Percentiles rank a stretch among this genome's conserved stretches.
phyloP scores from a whole-genome alignment of 306 rosid species.

The Casuarina glauca region DNA sequence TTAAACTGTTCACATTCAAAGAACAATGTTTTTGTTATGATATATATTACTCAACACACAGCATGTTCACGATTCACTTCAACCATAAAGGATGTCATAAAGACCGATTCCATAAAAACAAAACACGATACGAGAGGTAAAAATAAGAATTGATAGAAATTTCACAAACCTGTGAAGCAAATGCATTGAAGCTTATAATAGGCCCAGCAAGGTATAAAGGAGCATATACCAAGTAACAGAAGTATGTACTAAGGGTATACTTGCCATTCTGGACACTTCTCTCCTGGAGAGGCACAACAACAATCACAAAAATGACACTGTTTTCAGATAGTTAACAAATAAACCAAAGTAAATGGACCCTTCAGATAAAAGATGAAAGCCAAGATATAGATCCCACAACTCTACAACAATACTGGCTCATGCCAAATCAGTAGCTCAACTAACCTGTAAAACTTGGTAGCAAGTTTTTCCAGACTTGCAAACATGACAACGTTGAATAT shows the following conservation, averaged over 20 bases:
- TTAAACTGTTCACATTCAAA: no score
- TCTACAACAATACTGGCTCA: slow-evolving; percentile 11
- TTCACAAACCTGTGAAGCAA: slow-evolving; percentile 84
- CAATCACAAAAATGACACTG: slow-evolving; percentile 29
- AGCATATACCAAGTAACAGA: slow-evolving; percentile 83
- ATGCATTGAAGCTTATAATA: slow-evolving; percentile 88
- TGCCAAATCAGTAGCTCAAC: slow-evolving; percentile 36
- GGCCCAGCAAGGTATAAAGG: slow-evolving; percentile 96
- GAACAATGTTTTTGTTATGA: no score
- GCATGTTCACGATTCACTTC: not conserved
- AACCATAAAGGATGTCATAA: slow-evolving; percentile 15
- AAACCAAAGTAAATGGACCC: slow-evolving; percentile 20
- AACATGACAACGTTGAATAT: slow-evolving; percentile 64
- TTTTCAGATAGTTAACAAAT: slow-evolving; percentile 10
- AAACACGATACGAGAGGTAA: slow-evolving; percentile 13
- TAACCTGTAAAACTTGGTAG: slow-evolving; percentile 87
- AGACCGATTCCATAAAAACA: slow-evolving; percentile 17
- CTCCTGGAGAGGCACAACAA: slow-evolving; percentile 55
- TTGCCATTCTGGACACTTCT: slow-evolving; percentile 62
- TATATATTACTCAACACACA: not conserved
- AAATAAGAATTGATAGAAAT: slow-evolving; percentile 13
- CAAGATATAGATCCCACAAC: slow-evolving; percentile 21
- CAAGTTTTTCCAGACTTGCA: slow-evolving; percentile 80
- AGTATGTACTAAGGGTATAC: slow-evolving; percentile 56
- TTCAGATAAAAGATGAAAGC: slow-evolving; percentile 20